Conservation (phyloP, 257 asterid genomes). For the Anisodus acutangulus region DNA sequence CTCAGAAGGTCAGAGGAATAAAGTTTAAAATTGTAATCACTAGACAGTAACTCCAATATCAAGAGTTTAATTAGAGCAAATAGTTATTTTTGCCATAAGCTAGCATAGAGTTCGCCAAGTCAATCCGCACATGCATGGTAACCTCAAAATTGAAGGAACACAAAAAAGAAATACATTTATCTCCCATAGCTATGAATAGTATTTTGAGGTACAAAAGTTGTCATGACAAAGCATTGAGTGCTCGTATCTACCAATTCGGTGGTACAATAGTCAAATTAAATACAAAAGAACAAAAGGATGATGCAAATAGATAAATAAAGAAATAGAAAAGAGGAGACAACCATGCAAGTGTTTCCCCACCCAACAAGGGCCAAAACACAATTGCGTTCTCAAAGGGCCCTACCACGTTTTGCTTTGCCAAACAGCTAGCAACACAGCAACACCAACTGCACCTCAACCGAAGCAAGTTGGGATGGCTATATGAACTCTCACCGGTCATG, state of each 20-base stretch:
- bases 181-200: neutral
- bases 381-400: slow-evolving; percentile 41
- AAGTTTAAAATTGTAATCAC: neutral
- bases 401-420: slow-evolving; percentile 42
- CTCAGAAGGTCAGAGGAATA: neutral
- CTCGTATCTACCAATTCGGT: slow-evolving; percentile 38
- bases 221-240: slow-evolving; percentile 34
- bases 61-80: neutral
- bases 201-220: slow-evolving; percentile 29
- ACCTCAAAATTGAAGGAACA: neutral
- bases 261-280: slow-evolving; percentile 41
- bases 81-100: neutral
- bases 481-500: neutral
- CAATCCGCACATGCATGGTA: neutral
- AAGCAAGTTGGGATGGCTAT: neutral
- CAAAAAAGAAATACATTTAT: neutral
- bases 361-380: slow-evolving; percentile 31
- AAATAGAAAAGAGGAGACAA: slow-evolving; percentile 35
- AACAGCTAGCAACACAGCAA: slow-evolving; percentile 29
- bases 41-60: neutral
- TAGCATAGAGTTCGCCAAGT: neutral
- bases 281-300: slow-evolving; percentile 12
- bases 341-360: slow-evolving; percentile 18
- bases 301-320: slow-evolving; percentile 38
- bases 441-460: neutral